A percentile compares a stretch with the other conserved stretches of the same genome.
Evolutionary conservation across 129 eudicot species (phyloP).

Genomic region (Calendula officinalis): DNA sequence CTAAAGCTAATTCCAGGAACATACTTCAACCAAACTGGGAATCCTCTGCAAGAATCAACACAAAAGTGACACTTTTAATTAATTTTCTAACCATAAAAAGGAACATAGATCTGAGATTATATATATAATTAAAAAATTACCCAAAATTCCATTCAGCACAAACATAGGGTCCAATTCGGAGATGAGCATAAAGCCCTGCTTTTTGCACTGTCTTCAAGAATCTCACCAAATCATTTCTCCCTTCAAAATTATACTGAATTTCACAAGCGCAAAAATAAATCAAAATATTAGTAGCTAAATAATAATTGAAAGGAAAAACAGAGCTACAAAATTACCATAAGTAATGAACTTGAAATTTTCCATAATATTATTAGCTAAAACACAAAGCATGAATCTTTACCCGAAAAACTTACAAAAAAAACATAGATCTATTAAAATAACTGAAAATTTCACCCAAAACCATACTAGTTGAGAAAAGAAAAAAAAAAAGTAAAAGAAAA

Average conservation of each 20-base stretch:
- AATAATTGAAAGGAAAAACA: neutral
- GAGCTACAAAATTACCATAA: too few relatives aligned
- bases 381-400: neutral
- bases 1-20: slow-evolving; percentile 86
- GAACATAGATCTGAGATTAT: slow-evolving; percentile 11
- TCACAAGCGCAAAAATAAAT: slow-evolving; percentile 15
- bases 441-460: neutral
- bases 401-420: neutral
- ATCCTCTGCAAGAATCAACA: slow-evolving; percentile 50
- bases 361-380: neutral
- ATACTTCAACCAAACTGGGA: slow-evolving; percentile 82
- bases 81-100: neutral
- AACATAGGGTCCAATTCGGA: slow-evolving; percentile 75
- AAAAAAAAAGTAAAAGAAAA: too few relatives aligned
- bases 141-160: slow-evolving; percentile 94
- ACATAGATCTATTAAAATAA: slow-evolving; percentile 9
- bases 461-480: too few relatives aligned
- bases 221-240: slow-evolving; percentile 60
- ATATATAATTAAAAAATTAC: slow-evolving; percentile 27
- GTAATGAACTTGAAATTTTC: too few relatives aligned
- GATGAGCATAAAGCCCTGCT: slow-evolving; percentile 81
- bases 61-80: slow-evolving; percentile 3
- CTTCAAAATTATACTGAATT: slow-evolving; percentile 67
- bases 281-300: neutral
- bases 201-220: slow-evolving; percentile 59